Base-by-base conservation (phyloP, 768 basidiomycete genomes). In the Xanthoconium purpureum region DNA sequence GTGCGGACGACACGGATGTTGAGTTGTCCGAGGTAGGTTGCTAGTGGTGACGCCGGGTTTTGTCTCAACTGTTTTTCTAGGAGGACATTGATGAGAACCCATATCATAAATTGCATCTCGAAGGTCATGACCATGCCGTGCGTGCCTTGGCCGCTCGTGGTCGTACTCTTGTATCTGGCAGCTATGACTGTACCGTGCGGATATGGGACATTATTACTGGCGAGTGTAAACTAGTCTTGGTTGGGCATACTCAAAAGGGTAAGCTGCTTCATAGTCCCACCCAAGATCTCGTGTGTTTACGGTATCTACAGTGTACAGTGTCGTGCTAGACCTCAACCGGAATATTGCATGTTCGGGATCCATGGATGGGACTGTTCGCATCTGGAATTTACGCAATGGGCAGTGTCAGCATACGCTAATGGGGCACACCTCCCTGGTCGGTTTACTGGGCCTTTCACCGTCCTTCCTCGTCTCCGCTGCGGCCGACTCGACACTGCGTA, bases 361-460 rank as follows among this genome's bases (percentile, higher is more conserved):
- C 5, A 96, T 98, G 95, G 96, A 98, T 71, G 91, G 93, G 45
- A 95, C 93, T 2, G 95, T 98, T 59, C 91, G 92, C 47, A 84
- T 99, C 36, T 99, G 96, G 96, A 88, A 90, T 63, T 77, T 96
- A 36, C 81, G 80, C 49, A 92, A 81, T 3, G 96, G 96, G 0
- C 80, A 86, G 66, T 91, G 88, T 56, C 79, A 86, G 33, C 85
- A 91, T 65, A 85, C 85, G 3, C 78, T 98, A 24, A 85, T 87
- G 6, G 96, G 96, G 0, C 96, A 99, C 66, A 94, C 91, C 0
- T 96, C 94, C 4, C 84, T 99, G 47, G 96, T 99, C 42, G 97
- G 97, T 11, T 79, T 99, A 0, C 80, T 99, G 1, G 93, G 91
- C 5, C 79, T 95, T 24, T 95, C 94, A 3, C 84, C 93, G 3